phyloP scores from a whole-genome alignment of 2,329 filamentous ascomycete species.

The Calonectria pauciramosa region DNA sequence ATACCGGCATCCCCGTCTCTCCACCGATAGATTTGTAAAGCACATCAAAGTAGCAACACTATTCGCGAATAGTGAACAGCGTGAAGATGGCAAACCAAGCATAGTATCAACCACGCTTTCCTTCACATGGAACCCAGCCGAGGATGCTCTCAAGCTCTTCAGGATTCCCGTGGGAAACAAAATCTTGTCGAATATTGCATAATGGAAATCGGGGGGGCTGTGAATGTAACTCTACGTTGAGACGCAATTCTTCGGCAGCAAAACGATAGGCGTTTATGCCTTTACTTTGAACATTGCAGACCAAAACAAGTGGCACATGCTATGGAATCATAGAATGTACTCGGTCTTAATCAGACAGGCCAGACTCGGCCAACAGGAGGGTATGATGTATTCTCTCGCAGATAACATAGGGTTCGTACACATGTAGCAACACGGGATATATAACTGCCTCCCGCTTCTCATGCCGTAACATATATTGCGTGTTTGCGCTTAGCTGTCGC shows the following conservation, averaged over 20 bases:
- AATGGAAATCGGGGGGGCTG: too few species aligned
- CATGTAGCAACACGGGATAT: not conserved
- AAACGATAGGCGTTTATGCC: not conserved
- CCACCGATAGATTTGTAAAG: not conserved
- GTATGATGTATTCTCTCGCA: constrained; percentile 23
- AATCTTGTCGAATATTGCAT: not conserved
- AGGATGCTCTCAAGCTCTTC: not conserved
- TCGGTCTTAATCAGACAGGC: constrained; percentile 1
- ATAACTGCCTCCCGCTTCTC: constrained; percentile 27
- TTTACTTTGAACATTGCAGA: not conserved
- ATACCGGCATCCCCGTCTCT: not conserved
- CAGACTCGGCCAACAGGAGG: constrained; percentile 8
- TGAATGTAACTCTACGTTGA: not conserved
- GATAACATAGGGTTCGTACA: not conserved
- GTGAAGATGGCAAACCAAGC: not conserved
- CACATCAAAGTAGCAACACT: not conserved
- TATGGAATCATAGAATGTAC: not conserved
- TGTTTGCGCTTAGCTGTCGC: constrained; percentile 38
- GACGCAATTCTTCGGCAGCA: not conserved
- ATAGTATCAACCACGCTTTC: not conserved
- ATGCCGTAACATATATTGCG: constrained; percentile 28
- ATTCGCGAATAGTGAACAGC: too few species aligned
- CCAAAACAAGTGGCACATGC: not conserved
- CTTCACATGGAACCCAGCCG: not conserved
- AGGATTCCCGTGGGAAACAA: not conserved